Conservation (phyloP, 352 stramenopile species). For the Phytophthora fragariae region DNA sequence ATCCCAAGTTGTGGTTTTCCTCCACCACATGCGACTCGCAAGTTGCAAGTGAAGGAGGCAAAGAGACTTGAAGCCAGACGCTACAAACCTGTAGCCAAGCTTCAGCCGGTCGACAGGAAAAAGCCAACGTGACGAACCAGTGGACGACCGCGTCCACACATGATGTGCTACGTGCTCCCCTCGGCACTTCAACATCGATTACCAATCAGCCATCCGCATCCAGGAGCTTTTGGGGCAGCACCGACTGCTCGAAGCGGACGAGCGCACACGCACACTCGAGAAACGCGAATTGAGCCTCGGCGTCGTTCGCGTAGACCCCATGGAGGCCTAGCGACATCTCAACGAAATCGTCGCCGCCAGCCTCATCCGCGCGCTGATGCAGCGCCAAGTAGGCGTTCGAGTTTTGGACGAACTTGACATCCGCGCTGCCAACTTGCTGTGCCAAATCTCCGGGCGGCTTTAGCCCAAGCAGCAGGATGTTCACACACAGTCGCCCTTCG, state of each 20-base stretch:
- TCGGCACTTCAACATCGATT: conserved; percentile 17
- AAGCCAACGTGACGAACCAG: neutral
- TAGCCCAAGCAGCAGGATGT: conserved; percentile 33
- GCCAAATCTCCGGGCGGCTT: conserved; percentile 23
- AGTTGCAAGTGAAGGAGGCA: too few relatives aligned
- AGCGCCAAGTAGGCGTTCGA: conserved; percentile 45
- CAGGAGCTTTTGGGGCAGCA: conserved; percentile 28
- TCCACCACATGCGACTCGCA: too few relatives aligned
- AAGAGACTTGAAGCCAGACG: neutral
- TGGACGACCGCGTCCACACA: neutral
- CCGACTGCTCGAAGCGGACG: conserved; percentile 46
- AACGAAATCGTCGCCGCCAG: conserved; percentile 19
- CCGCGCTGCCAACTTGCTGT: conserved; percentile 4
- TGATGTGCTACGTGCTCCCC: too few relatives aligned
- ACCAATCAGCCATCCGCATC: neutral
- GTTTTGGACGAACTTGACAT: conserved; percentile 34
- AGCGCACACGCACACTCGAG: conserved; percentile 35
- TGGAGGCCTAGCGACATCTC: conserved; percentile 42
- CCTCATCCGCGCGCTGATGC: conserved; percentile 17
- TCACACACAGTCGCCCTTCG: conserved; percentile 7
- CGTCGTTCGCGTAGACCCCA: conserved; percentile 25
- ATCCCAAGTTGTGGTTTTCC: neutral
- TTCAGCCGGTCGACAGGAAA: neutral
- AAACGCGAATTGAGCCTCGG: conserved; percentile 37
- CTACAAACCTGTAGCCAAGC: too few relatives aligned